These are phyloP conservation scores for Lasiodiplodia hormozganensis DNA, from an alignment of 2,329 filamentous ascomycete species.

Conservation along the genomic window DNA sequence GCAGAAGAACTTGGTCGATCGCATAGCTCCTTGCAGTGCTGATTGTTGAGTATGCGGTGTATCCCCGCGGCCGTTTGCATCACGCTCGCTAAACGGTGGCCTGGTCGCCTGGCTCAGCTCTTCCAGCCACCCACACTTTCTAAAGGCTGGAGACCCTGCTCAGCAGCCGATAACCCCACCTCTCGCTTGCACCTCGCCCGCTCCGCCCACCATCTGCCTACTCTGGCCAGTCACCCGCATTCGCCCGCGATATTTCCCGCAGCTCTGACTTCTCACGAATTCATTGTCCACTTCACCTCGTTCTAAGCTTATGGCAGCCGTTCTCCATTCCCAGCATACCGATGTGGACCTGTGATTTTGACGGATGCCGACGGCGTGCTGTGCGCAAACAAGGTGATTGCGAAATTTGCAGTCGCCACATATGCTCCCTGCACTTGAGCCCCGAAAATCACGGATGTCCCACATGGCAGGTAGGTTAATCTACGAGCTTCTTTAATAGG, in stretches of 20 bases:
- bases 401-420: slow-evolving; percentile 49
- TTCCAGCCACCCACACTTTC: no score
- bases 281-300: not conserved
- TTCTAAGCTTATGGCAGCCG: not conserved
- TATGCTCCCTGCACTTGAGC: slow-evolving; percentile 46
- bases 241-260: not conserved
- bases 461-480: slow-evolving; percentile 36
- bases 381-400: slow-evolving; percentile 35
- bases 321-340: not conserved
- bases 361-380: not conserved
- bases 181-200: not conserved
- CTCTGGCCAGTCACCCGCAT: not conserved
- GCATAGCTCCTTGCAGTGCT: no score
- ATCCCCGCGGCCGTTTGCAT: no score
- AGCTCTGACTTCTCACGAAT: not conserved
- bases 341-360: slow-evolving; percentile 4
- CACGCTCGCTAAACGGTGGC: no score
- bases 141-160: no score
- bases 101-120: no score
- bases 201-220: not conserved
- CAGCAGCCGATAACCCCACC: no score
- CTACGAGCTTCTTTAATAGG: not conserved
- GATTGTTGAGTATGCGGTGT: no score
- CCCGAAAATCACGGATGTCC: slow-evolving; percentile 45
- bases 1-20: no score